These are phyloP conservation scores for Volvox reticuliferus DNA, from an alignment of 139 green algal species.

Conservation along the genomic window DNA sequence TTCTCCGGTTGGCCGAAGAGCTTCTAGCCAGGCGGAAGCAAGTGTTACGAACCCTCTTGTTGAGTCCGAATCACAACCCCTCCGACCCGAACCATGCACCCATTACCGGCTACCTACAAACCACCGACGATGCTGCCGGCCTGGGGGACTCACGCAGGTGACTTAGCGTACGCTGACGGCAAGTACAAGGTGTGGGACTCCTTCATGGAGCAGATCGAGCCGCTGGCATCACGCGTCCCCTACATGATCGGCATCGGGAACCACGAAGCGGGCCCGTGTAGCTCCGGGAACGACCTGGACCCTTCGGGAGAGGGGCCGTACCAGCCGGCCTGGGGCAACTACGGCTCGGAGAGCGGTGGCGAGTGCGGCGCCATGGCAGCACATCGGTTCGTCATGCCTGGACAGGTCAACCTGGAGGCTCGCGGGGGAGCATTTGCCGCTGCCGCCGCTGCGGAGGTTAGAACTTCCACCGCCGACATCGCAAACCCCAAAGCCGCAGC, in stretches of 20 bases:
- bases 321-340: slow-evolving; percentile 75
- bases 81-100: no score
- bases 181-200: slow-evolving; percentile 76
- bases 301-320: slow-evolving; percentile 51
- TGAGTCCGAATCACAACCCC: no score
- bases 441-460: neutral
- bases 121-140: no score
- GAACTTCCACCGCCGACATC: no score
- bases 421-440: slow-evolving; percentile 4
- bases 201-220: slow-evolving; percentile 84
- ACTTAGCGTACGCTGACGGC: slow-evolving; percentile 63
- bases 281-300: slow-evolving; percentile 49
- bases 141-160: neutral
- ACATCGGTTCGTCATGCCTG: slow-evolving; percentile 71
- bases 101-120: no score
- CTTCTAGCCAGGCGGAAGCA: no score
- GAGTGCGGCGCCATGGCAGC: slow-evolving; percentile 75
- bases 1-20: no score
- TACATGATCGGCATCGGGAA: slow-evolving; percentile 89
- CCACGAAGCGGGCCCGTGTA: slow-evolving; percentile 70
- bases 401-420: neutral
- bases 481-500: no score
- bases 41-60: no score
- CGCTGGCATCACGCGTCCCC: slow-evolving; percentile 67
- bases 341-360: slow-evolving; percentile 71